phyloP scores from a whole-genome alignment of 345 rosid species.

The sweet orange (Citrus sinensis) region DNA sequence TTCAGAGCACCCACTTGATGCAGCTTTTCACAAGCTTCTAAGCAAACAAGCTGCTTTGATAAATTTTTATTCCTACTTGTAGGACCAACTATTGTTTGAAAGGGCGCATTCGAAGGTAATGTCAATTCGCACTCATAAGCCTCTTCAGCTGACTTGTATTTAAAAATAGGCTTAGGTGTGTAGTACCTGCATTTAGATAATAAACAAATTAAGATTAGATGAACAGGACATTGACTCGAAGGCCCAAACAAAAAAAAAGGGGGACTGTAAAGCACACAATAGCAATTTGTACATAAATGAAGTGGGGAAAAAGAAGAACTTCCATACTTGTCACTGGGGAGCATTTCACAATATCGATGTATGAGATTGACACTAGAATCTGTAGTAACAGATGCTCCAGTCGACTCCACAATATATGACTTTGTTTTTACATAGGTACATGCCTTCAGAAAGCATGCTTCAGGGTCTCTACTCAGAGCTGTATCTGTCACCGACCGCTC shows the following conservation, averaged over 20 bases:
- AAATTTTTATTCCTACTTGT: slow-evolving; percentile 40
- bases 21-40: slow-evolving; percentile 72
- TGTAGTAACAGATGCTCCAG: slow-evolving; percentile 53
- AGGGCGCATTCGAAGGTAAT: slow-evolving; percentile 53
- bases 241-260: neutral
- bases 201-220: slow-evolving; percentile 7
- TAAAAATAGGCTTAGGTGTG: slow-evolving; percentile 46
- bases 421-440: slow-evolving; percentile 28
- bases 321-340: slow-evolving; percentile 52
- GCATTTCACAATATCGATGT: slow-evolving; percentile 52
- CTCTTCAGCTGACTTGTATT: slow-evolving; percentile 26
- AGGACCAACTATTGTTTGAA: slow-evolving; percentile 56
- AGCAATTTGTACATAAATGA: neutral
- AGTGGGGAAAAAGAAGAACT: neutral
- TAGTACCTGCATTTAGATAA: slow-evolving; percentile 35
- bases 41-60: slow-evolving; percentile 64
- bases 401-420: slow-evolving; percentile 37
- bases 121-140: slow-evolving; percentile 40
- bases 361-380: slow-evolving; percentile 53
- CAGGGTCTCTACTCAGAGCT: slow-evolving; percentile 48
- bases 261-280: neutral
- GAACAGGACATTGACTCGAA: neutral
- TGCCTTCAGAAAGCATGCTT: slow-evolving; percentile 28
- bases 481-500: slow-evolving; percentile 52
- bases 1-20: slow-evolving; percentile 55